A percentile compares a stretch with the other conserved stretches of the same genome.
Conservation (phyloP, 2,329 filamentous ascomycete genomes). For the Xylaria polymorpha region DNA sequence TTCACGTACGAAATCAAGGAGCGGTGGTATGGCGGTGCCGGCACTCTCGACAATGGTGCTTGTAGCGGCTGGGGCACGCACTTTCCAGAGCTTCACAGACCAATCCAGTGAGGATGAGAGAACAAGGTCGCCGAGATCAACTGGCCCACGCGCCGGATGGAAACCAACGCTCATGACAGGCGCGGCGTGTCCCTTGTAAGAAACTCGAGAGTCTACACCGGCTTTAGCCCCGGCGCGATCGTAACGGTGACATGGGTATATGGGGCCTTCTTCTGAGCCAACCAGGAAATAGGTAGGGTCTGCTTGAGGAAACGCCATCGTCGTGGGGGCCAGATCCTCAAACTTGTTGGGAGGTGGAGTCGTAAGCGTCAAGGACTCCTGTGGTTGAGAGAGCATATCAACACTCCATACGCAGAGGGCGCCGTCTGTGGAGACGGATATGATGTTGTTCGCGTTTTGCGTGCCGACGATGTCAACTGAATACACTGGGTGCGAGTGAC, state of each 20-base stretch:
- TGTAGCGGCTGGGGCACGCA: slow-evolving; percentile 81
- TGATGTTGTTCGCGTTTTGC: slow-evolving; percentile 98
- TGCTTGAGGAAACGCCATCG: slow-evolving; percentile 91
- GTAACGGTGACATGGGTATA: slow-evolving; percentile 96
- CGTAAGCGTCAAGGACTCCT: slow-evolving; percentile 89
- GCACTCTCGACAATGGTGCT: slow-evolving; percentile 65
- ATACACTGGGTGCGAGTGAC: slow-evolving; percentile 97
- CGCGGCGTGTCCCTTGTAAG: slow-evolving; percentile 89
- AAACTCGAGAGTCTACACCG: slow-evolving; percentile 88
- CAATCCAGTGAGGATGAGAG: slow-evolving; percentile 94
- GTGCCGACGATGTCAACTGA: slow-evolving; percentile 95
- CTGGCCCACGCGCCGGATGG: slow-evolving; percentile 89
- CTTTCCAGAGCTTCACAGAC: slow-evolving; percentile 97
- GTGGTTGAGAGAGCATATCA: slow-evolving; percentile 96
- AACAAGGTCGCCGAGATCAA: slow-evolving; percentile 94
- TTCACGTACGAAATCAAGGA: slow-evolving; percentile 92
- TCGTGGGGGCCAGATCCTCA: slow-evolving; percentile 94
- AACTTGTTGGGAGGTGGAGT: slow-evolving; percentile 88
- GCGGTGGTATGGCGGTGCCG: slow-evolving; percentile 71
- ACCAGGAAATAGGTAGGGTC: slow-evolving; percentile 98
- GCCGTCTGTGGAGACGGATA: slow-evolving; percentile 95
- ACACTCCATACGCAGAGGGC: slow-evolving; percentile 98
- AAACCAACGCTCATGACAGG: slow-evolving; percentile 97
- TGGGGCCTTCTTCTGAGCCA: slow-evolving; percentile 94
- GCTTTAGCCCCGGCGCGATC: slow-evolving; percentile 97